Base-by-base conservation (phyloP, 2,329 filamentous ascomycete species). In the Fusarium denticulatum region DNA sequence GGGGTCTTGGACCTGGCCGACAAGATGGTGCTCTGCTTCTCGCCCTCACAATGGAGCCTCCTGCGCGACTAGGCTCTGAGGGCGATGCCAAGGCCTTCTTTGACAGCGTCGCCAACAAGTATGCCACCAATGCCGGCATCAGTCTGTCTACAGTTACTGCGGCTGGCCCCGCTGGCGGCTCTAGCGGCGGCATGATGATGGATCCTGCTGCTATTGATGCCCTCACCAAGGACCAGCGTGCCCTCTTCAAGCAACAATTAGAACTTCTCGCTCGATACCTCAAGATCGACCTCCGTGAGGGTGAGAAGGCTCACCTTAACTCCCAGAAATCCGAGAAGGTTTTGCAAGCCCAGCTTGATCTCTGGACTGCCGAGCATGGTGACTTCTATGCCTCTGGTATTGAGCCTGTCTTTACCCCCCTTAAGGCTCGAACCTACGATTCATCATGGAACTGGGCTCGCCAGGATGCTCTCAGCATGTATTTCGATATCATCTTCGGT, bases 391-490 rank as follows among this genome's bases (percentile, higher is more conserved):
- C 96, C 28, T 87, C 93, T 32, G 96, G 96, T 58, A 98, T 99
- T 73, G 94, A 97, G 83, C 96, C 96, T 16, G 92, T 95, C 26
- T 99, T 99, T 85, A 97, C 93, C 80, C 87, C 94, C 9, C 90
- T 98, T 72, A 99, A 99, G 84, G 96, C 96, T 37, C 93, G 96
- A 80, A 92, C 96, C 15, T 99, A 99, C 85, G 96, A 99, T 82
- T 98, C 96, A 0, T 97, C 95, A 1, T 99, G 96, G 96, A 99
- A 99, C 83, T 99, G 96, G 96, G 96, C 95, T 71, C 93, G 96
- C 59, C 96, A 99, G 82, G 96, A 99, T 82, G 96, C 96, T 34
- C 90, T 99, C 60, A 96, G 89, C 86, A 99, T 99, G 96, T 99
- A 96, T 87, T 99, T 95, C 85, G 96, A 99, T 80, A 97, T 99